These are phyloP conservation scores for Simmondsia chinensis DNA, from an alignment of 148 eudicot species.

Conservation along the genomic window DNA sequence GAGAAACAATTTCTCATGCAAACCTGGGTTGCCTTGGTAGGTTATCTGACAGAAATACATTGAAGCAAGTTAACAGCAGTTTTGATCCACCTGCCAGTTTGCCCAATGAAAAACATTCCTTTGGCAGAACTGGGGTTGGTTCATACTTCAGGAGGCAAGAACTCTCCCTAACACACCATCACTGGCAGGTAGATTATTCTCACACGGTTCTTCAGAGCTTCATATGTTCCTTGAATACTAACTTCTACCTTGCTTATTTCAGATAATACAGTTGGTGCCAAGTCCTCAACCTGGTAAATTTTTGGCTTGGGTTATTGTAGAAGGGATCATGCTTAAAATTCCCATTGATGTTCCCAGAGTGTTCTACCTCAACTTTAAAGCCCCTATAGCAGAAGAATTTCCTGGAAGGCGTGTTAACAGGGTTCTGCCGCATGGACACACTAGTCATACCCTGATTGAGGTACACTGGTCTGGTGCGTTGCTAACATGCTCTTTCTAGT, in stretches of 20 bases:
- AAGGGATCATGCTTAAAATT: constrained; percentile 71
- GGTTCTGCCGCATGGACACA: constrained; percentile 90
- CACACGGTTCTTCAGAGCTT: not conserved
- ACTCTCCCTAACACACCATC: constrained; percentile 47
- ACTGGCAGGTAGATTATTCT: constrained; percentile 79
- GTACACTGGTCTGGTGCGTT: constrained; percentile 23
- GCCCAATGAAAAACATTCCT: constrained; percentile 26
- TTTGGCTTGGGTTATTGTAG: constrained; percentile 82
- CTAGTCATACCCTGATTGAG: constrained; percentile 77
- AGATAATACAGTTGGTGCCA: constrained; percentile 84
- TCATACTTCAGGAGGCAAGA: constrained; percentile 85
- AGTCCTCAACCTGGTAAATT: constrained; percentile 57
- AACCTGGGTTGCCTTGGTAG: constrained; percentile 25
- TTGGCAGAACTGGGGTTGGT: constrained; percentile 57
- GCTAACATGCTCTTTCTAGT: not conserved
- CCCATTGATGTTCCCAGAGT: constrained; percentile 71
- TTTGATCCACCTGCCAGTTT: constrained; percentile 21
- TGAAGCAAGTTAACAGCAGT: constrained; percentile 26
- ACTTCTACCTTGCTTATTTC: no score
- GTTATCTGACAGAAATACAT: constrained; percentile 33
- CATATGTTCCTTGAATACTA: constrained; percentile 8
- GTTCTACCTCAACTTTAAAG: constrained; percentile 88
- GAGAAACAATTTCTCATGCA: no score
- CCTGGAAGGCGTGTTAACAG: constrained; percentile 92
- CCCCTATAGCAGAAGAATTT: constrained; percentile 83